Evolutionary conservation across 257 asterid genomes (phyloP).

Genomic region (Pogostemon cablin): DNA sequence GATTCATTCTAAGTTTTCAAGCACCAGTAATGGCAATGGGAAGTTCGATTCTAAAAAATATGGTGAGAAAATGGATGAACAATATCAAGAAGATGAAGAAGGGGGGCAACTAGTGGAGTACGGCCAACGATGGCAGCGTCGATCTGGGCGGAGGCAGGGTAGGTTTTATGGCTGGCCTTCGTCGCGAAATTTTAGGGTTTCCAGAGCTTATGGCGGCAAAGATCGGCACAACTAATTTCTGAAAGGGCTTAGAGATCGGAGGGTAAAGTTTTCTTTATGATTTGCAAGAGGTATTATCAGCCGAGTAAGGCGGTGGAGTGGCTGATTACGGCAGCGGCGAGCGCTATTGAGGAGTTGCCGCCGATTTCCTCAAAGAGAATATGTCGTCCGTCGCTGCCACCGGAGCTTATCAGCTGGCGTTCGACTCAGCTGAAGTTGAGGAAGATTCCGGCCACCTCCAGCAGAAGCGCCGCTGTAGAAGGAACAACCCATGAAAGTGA

Average conservation of each 20-base stretch:
- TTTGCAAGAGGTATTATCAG: constrained; percentile 78
- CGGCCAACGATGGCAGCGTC: constrained; percentile 24
- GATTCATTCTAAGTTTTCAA: constrained; percentile 48
- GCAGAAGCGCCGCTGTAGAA: not conserved
- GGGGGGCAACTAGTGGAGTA: constrained; percentile 32
- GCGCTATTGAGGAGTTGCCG: constrained; percentile 50
- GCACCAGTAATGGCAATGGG: constrained; percentile 36
- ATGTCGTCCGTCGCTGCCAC: constrained; percentile 25
- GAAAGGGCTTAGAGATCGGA: constrained; percentile 72
- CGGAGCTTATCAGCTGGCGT: constrained; percentile 23
- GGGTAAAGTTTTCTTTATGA: constrained; percentile 69
- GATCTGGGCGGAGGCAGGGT: constrained; percentile 19
- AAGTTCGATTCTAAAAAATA: constrained; percentile 28
- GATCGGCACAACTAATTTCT: constrained; percentile 85
- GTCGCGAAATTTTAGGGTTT: constrained; percentile 75
- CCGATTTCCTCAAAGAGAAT: constrained; percentile 38
- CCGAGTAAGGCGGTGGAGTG: constrained; percentile 89
- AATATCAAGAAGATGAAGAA: constrained; percentile 40
- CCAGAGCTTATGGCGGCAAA: constrained; percentile 73
- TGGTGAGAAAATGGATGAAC: constrained; percentile 34
- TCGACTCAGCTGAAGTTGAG: constrained; percentile 28
- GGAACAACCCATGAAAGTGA: no score
- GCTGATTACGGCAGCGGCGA: constrained; percentile 74
- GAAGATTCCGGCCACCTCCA: not conserved
- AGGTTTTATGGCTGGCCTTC: constrained; percentile 58